Percentiles rank a stretch among this genome's conserved stretches.
phyloP scores from a whole-genome alignment of 805 yeast genomes.

The Nakazawaea ambrosiae region DNA sequence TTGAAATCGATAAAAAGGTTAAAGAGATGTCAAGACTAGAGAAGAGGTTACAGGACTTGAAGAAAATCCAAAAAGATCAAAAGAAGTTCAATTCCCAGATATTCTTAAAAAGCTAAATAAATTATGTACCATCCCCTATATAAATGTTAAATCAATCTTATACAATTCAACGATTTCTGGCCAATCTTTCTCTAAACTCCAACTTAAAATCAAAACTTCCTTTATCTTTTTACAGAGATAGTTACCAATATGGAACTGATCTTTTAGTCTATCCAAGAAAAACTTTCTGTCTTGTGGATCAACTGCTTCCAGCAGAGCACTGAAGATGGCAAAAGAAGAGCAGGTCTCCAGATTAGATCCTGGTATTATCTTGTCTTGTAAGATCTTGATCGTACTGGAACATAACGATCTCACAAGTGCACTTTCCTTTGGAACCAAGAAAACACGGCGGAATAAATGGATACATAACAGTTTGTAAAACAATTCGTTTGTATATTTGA shows the following conservation, averaged over 20 bases:
- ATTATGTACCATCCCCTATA: too few species aligned
- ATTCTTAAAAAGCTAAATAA: background rate
- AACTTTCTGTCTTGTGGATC: slow-evolving; percentile 28
- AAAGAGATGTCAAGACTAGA: slow-evolving; percentile 64
- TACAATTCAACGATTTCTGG: slow-evolving; percentile 33
- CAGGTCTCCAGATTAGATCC: slow-evolving; percentile 48
- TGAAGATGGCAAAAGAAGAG: slow-evolving; percentile 45
- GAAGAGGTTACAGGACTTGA: slow-evolving; percentile 60
- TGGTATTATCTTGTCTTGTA: slow-evolving; percentile 33
- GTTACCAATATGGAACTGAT: slow-evolving; percentile 35
- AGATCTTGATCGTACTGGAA: slow-evolving; percentile 27
- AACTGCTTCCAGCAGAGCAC: slow-evolving; percentile 52
- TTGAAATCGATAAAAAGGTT: slow-evolving; percentile 58
- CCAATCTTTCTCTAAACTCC: slow-evolving; percentile 51
- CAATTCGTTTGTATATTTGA: slow-evolving; percentile 42
- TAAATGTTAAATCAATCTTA: slow-evolving; percentile 37
- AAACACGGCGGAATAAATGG: slow-evolving; percentile 50
- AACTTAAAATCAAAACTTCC: slow-evolving; percentile 42
- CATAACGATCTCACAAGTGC: slow-evolving; percentile 41
- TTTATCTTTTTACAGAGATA: slow-evolving; percentile 37
- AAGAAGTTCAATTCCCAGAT: slow-evolving; percentile 8
- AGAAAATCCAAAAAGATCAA: slow-evolving; percentile 17
- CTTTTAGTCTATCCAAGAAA: slow-evolving; percentile 31
- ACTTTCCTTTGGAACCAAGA: slow-evolving; percentile 38
- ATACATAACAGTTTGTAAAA: slow-evolving; percentile 48